A percentile compares a stretch with the other conserved stretches of the same genome.
These are phyloP conservation scores for Gynochthodes officinalis DNA, from an alignment of 257 asterid species.

Conservation along the genomic window DNA sequence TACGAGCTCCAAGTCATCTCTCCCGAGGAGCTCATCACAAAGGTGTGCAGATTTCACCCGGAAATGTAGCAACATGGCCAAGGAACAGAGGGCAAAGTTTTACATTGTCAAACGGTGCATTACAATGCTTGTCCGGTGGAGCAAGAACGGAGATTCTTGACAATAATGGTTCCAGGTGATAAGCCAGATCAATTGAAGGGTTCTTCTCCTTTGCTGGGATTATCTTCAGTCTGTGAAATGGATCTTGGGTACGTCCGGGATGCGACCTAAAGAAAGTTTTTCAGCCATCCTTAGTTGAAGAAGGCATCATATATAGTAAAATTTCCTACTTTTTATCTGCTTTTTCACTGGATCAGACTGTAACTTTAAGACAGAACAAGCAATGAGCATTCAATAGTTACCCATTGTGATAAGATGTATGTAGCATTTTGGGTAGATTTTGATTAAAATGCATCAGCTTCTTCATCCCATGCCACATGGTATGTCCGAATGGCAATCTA, in stretches of 20 bases:
- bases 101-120: constrained; percentile 83
- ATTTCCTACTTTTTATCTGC: background rate
- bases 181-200: background rate
- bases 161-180: background rate
- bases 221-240: constrained; percentile 27
- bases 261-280: constrained; percentile 32
- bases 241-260: constrained; percentile 23
- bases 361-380: background rate
- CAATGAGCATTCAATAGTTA: background rate
- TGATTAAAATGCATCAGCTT: constrained; percentile 4
- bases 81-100: constrained; percentile 78
- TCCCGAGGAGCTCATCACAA: constrained; percentile 52
- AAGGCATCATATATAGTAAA: constrained; percentile 19
- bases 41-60: constrained; percentile 50
- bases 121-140: constrained; percentile 74
- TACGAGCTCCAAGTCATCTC: constrained; percentile 33
- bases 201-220: background rate
- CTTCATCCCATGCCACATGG: constrained; percentile 24
- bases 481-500: constrained; percentile 23
- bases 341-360: constrained; percentile 1
- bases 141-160: constrained; percentile 71
- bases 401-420: background rate
- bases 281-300: constrained; percentile 35
- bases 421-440: constrained; percentile 11
- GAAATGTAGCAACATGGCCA: constrained; percentile 69